phyloP scores from a whole-genome alignment of 257 asterid genomes.

The Haberlea rhodopensis region DNA sequence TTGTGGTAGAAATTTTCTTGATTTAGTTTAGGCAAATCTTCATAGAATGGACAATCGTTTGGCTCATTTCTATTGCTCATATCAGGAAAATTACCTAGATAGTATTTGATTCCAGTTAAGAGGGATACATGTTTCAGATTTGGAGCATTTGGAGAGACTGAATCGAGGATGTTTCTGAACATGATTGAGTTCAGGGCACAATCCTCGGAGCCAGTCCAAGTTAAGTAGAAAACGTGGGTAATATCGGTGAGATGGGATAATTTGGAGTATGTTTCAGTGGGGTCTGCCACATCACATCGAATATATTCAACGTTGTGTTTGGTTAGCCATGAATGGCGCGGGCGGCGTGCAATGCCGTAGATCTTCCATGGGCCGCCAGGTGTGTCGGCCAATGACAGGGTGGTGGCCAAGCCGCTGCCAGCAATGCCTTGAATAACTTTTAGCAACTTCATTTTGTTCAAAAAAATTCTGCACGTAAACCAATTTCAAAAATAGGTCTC shows the following conservation, averaged over 20 bases:
- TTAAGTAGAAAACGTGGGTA: slow-evolving; percentile 69
- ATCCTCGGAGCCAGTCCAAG: slow-evolving; percentile 72
- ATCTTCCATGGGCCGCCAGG: slow-evolving; percentile 88
- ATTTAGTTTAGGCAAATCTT: slow-evolving; percentile 51
- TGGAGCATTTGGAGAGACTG: slow-evolving; percentile 48
- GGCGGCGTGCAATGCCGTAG: slow-evolving; percentile 73
- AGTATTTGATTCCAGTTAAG: slow-evolving; percentile 73
- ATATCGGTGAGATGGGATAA: slow-evolving; percentile 51
- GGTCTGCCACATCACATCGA: slow-evolving; percentile 61
- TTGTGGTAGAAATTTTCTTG: slow-evolving; percentile 59
- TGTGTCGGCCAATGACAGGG: slow-evolving; percentile 59
- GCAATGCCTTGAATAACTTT: slow-evolving; percentile 48
- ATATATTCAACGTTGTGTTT: slow-evolving; percentile 53
- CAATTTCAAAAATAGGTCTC: too few relatives aligned
- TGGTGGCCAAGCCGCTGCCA: slow-evolving; percentile 69
- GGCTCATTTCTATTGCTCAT: slow-evolving; percentile 35
- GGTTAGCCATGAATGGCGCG: slow-evolving; percentile 60
- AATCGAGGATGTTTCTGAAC: slow-evolving; percentile 55
- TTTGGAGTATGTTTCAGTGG: slow-evolving; percentile 46
- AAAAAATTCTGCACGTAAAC: slow-evolving; percentile 39
- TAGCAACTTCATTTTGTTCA: slow-evolving; percentile 25
- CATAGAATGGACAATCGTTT: slow-evolving; percentile 61
- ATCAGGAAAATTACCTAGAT: slow-evolving; percentile 57
- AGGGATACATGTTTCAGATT: slow-evolving; percentile 50
- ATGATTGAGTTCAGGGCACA: slow-evolving; percentile 52